Evolutionary conservation across 2,329 filamentous ascomycete genomes (phyloP).

Genomic region (Pseudocercospora ulei): DNA sequence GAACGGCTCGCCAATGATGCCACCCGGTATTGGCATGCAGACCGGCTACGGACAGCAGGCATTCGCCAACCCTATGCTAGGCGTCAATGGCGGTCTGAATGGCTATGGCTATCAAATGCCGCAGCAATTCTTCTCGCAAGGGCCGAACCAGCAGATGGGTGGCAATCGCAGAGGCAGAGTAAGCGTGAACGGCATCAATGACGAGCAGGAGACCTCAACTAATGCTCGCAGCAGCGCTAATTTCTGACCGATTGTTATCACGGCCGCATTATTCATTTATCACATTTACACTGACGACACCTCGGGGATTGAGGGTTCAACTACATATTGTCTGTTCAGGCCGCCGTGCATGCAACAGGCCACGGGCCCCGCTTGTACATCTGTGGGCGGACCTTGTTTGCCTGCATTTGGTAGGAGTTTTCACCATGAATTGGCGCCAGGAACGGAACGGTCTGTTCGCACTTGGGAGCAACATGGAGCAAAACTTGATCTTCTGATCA

Average conservation of each 20-base stretch:
- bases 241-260: slow-evolving; percentile 1
- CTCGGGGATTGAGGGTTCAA: neutral
- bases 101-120: slow-evolving; percentile 27
- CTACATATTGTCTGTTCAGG: slow-evolving; percentile 7
- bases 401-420: slow-evolving; percentile 6
- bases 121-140: slow-evolving; percentile 21
- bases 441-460: neutral
- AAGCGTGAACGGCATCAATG: slow-evolving; percentile 7
- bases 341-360: slow-evolving; percentile 8
- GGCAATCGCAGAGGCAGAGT: slow-evolving; percentile 22
- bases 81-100: slow-evolving; percentile 25
- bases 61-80: slow-evolving; percentile 26
- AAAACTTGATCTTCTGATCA: slow-evolving; percentile 3
- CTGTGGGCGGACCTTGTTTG: neutral
- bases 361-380: neutral
- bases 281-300: slow-evolving; percentile 7
- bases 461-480: slow-evolving; percentile 2
- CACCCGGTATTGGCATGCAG: slow-evolving; percentile 33
- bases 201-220: neutral
- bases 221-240: slow-evolving; percentile 1
- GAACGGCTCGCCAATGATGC: slow-evolving; percentile 35
- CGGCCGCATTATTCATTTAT: neutral
- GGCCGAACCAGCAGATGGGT: slow-evolving; percentile 22
- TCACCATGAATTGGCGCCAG: slow-evolving; percentile 3
- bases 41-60: slow-evolving; percentile 27